Conservation (phyloP, 306 rosid genomes). For the Cicer yamashitae region DNA sequence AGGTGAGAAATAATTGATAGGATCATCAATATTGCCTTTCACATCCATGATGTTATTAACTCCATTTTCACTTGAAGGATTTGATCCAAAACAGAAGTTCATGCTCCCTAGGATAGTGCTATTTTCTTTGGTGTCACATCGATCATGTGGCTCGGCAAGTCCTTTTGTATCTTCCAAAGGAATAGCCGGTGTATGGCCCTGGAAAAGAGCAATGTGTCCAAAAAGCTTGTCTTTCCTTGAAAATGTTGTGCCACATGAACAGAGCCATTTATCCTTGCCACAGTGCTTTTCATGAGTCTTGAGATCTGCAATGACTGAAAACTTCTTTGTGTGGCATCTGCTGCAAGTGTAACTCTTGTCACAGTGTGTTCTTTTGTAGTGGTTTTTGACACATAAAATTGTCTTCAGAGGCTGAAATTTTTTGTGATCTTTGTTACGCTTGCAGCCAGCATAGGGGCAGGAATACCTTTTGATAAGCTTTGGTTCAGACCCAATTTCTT, state of each 20-base stretch:
- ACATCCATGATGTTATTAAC: slow-evolving; percentile 58
- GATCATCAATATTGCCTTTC: slow-evolving; percentile 77
- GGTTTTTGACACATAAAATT: slow-evolving; percentile 94
- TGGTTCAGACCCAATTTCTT: slow-evolving; percentile 69
- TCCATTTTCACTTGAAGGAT: slow-evolving; percentile 50
- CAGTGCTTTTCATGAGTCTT: slow-evolving; percentile 99
- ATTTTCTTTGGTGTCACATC: slow-evolving; percentile 54
- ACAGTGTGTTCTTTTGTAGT: slow-evolving; percentile 98
- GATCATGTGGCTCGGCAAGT: slow-evolving; percentile 49
- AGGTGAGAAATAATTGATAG: slow-evolving; percentile 75
- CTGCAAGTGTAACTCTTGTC: slow-evolving; percentile 97
- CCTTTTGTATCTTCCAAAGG: slow-evolving; percentile 74
- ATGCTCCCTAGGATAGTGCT: slow-evolving; percentile 52
- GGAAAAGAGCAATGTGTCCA: slow-evolving; percentile 96
- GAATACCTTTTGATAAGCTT: slow-evolving; percentile 90
- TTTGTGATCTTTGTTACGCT: slow-evolving; percentile 94
- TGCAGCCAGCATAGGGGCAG: slow-evolving; percentile 91
- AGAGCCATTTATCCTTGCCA: slow-evolving; percentile 97
- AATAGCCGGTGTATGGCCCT: slow-evolving; percentile 98
- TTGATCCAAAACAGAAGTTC: slow-evolving; percentile 69
- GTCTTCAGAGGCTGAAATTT: slow-evolving; percentile 96
- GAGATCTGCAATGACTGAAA: slow-evolving; percentile 96
- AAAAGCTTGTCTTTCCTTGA: slow-evolving; percentile 99
- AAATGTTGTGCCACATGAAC: slow-evolving; percentile 99
- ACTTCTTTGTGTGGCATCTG: slow-evolving; percentile 91